Base-by-base conservation (phyloP, 2,329 filamentous ascomycete species). In the Ophiostoma sp. region DNA sequence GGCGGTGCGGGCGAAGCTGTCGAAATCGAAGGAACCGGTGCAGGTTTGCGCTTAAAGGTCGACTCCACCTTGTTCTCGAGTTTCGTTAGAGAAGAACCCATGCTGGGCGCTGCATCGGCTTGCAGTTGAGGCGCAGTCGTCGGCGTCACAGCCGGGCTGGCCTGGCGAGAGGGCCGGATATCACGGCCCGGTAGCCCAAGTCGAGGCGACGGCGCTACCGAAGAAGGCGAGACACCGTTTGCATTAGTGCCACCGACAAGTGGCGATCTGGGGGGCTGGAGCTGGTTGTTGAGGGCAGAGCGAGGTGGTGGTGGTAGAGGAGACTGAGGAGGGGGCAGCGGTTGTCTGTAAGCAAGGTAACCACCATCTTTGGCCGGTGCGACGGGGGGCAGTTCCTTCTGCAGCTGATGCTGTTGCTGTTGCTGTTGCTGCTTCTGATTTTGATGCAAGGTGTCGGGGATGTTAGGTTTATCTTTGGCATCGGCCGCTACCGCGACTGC, bases 51-150 rank as follows among this genome's bases (percentile, higher is more conserved):
- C 31, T 71, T 73, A 70, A 63, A 71, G 72, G 55, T 75, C 45
- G 57, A 75, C 61, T 74, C 77, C 31, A 77, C 33, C 73, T 76
- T 79, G 39, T 75, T 73, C 72, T 76, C 78, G 25, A 78, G 55
- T 71, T 78, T 77, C 5, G 80, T 78, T 6, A 76, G 52, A 17
- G 77, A 75, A 28, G 79, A 75, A 25, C 79, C 79, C 78, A 81
- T 80, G 57, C 48, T 76, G 48, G 76, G 69, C 45, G 75, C 50
- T 55, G 66, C 42, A 63, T 52, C 33, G 11, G 52, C 45, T 64
- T 22, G 33, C 33, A 3, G n/a, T 9, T 52, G 31, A 3, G 59
- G 1, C 9, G n/a, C 61, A 12, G 61, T n/a, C n/a, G 66, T n/a
- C 15, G 68, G 72, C 0, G 45, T 52, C 39, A 64, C 28, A 3